A percentile compares a stretch with the other conserved stretches of the same genome.
phyloP scores from a whole-genome alignment of 306 rosid species.

The Vigna nakashimae region DNA sequence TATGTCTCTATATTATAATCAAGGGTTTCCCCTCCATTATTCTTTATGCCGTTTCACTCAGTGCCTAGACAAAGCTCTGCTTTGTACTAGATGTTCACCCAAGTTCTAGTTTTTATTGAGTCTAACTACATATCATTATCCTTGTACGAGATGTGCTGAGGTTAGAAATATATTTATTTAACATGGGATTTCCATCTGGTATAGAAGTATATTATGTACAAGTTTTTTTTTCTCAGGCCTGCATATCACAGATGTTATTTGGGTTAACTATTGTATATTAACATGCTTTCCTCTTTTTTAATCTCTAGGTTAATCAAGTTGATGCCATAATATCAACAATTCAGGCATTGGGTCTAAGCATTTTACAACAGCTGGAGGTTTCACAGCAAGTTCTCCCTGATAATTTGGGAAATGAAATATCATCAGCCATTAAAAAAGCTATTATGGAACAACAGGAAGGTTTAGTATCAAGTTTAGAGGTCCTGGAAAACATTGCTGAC shows the following conservation, averaged over 20 bases:
- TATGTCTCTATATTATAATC: background rate
- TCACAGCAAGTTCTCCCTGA: constrained; percentile 55
- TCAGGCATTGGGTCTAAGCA: constrained; percentile 46
- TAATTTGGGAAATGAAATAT: constrained; percentile 56
- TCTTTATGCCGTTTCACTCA: background rate
- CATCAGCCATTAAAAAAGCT: constrained; percentile 60
- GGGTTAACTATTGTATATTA: constrained; percentile 6
- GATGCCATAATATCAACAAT: constrained; percentile 66
- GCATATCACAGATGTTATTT: constrained; percentile 3
- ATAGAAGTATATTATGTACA: background rate
- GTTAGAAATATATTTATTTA: background rate
- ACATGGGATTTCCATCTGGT: constrained; percentile 24
- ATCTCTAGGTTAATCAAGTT: constrained; percentile 67
- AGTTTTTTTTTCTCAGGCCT: background rate
- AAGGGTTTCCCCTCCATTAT: background rate
- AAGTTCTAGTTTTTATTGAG: constrained; percentile 12
- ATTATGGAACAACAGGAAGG: constrained; percentile 61
- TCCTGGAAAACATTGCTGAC: constrained; percentile 59
- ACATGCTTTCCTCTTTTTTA: constrained; percentile 45
- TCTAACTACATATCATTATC: background rate
- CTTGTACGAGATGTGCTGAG: background rate
- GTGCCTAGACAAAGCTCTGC: background rate
- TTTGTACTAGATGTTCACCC: constrained; percentile 18
- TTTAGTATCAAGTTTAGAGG: constrained; percentile 59
- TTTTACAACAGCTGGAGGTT: constrained; percentile 61